phyloP scores from a whole-genome alignment of 139 green algal species.

The Eudorina sp. region DNA sequence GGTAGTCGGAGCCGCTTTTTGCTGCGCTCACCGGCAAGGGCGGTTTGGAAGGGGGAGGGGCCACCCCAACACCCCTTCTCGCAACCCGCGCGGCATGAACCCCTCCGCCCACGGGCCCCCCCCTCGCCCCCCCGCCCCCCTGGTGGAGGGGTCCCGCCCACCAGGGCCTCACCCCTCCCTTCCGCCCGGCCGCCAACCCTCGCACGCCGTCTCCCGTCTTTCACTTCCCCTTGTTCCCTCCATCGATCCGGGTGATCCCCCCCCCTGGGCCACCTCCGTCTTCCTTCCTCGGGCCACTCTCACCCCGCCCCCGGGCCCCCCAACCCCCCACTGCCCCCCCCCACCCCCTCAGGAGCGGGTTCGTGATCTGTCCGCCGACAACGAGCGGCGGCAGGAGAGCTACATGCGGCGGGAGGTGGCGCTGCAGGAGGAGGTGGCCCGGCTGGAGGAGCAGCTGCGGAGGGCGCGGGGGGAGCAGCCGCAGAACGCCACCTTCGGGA shows the following conservation, averaged over 20 bases:
- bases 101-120: neutral
- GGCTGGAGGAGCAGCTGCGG: conserved; percentile 38
- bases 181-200: neutral
- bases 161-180: neutral
- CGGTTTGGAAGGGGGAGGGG: neutral
- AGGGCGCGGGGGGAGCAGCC: conserved; percentile 19
- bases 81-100: neutral
- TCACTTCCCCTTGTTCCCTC: no score
- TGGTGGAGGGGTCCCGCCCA: neutral
- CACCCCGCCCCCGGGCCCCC: no score
- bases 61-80: neutral
- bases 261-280: no score
- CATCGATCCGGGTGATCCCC: no score
- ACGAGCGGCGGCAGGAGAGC: conserved; percentile 46
- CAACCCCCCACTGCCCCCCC: no score
- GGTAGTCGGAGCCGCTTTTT: no score
- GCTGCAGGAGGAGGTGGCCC: conserved; percentile 19
- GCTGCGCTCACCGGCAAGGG: no score
- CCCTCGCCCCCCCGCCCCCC: neutral
- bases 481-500: conserved; percentile 38
- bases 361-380: conserved; percentile 8
- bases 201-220: neutral
- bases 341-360: conserved; percentile 20
- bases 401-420: conserved; percentile 56
- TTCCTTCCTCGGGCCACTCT: no score